phyloP scores from a whole-genome alignment of 78 protist genomes.

The Anaeramoeba flamelloides region DNA sequence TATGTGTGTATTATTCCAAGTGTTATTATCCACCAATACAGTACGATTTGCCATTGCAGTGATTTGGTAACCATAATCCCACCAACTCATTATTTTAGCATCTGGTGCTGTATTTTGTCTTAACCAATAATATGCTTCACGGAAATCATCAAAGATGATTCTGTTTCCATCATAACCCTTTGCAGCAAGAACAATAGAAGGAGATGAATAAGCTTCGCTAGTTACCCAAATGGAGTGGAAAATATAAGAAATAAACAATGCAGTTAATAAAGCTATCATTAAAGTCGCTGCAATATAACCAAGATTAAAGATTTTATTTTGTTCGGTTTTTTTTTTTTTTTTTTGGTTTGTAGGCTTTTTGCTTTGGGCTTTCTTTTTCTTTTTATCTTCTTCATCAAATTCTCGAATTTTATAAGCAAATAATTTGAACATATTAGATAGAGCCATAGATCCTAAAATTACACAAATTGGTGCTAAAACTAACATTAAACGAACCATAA shows the following conservation, averaged over 20 bases:
- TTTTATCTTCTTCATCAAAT: too few relatives aligned
- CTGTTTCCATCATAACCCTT: background rate
- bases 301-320: too few relatives aligned
- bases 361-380: too few relatives aligned
- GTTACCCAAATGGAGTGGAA: conserved; percentile 89
- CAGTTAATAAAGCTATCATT: conserved; percentile 28
- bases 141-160: conserved; percentile 7
- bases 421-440: conserved; percentile 45
- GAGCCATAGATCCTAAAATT: conserved; percentile 65
- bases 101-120: conserved; percentile 27
- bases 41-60: conserved; percentile 31
- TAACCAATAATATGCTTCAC: conserved; percentile 31
- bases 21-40: conserved; percentile 27
- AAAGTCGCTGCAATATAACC: too few relatives aligned
- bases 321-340: too few relatives aligned
- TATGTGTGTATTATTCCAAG: conserved; percentile 32
- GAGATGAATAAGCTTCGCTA: conserved; percentile 87
- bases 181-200: conserved; percentile 81
- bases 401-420: too few relatives aligned
- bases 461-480: conserved; percentile 84
- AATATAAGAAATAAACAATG: conserved; percentile 53
- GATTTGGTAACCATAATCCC: conserved; percentile 44
- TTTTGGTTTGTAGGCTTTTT: too few relatives aligned
- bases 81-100: conserved; percentile 35
- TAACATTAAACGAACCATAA: conserved; percentile 93